phyloP scores from a whole-genome alignment of 1,284 basidiomycete species.

The Tilletia indica region DNA sequence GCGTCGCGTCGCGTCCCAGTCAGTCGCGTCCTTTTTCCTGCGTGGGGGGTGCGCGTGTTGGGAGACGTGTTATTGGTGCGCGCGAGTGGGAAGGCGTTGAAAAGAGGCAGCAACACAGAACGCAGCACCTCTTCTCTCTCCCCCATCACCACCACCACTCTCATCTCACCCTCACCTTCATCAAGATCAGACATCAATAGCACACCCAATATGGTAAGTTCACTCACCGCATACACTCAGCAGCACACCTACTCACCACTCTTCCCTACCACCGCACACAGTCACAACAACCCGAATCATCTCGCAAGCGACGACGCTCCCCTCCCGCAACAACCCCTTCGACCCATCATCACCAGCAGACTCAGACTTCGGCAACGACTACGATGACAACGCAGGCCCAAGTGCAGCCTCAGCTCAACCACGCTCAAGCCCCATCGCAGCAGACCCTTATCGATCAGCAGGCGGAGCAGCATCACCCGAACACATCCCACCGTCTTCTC shows the following conservation, averaged over 20 bases:
- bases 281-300: constrained; percentile 11
- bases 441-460: not conserved
- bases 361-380: constrained; percentile 8
- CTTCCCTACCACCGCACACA: not conserved
- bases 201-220: not conserved
- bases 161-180: not conserved
- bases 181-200: not conserved
- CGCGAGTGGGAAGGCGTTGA: no score
- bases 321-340: constrained; percentile 19
- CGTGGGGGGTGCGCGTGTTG: no score
- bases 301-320: constrained; percentile 30
- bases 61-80: no score
- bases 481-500: constrained; percentile 35
- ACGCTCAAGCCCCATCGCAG: not conserved
- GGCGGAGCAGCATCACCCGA: constrained; percentile 14
- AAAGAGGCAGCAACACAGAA: not conserved
- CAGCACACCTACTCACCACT: not conserved
- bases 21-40: no score
- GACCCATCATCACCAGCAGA: constrained; percentile 28
- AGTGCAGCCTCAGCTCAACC: not conserved
- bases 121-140: constrained; percentile 1
- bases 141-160: not conserved
- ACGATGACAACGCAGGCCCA: not conserved
- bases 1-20: no score
- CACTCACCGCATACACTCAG: not conserved